Evolutionary conservation across 345 rosid species (phyloP).

Genomic region (Salix udensis): DNA sequence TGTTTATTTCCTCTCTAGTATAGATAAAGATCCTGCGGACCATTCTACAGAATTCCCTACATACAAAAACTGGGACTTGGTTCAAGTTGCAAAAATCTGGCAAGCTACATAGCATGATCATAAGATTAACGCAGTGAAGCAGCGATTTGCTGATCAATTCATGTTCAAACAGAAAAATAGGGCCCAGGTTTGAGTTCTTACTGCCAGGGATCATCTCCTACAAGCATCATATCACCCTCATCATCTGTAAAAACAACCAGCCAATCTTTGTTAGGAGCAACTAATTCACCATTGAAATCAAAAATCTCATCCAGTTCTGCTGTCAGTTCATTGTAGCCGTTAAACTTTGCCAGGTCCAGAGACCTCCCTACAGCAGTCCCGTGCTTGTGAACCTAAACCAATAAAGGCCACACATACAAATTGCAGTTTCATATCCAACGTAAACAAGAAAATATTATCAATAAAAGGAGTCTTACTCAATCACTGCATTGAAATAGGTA

Average conservation of each 20-base stretch:
- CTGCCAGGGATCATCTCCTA: constrained; percentile 98
- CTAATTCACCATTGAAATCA: constrained; percentile 65
- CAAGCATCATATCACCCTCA: constrained; percentile 91
- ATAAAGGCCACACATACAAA: background rate
- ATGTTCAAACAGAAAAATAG: background rate
- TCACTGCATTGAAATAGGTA: background rate
- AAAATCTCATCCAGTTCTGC: constrained; percentile 69
- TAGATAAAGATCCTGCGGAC: constrained; percentile 61
- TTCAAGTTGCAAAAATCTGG: background rate
- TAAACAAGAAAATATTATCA: background rate
- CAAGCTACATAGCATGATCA: background rate
- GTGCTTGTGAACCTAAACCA: constrained; percentile 65
- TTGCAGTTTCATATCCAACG: background rate
- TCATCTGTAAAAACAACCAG: constrained; percentile 73
- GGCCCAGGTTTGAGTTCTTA: constrained; percentile 32
- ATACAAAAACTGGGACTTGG: background rate
- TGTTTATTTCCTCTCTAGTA: constrained; percentile 75
- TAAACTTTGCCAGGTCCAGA: constrained; percentile 74
- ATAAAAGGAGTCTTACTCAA: background rate
- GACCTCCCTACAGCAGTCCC: constrained; percentile 77
- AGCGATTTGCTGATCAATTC: background rate
- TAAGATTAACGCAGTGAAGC: background rate
- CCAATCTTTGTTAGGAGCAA: constrained; percentile 62
- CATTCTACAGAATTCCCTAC: constrained; percentile 79
- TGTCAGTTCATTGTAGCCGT: constrained; percentile 56